phyloP scores from a whole-genome alignment of 768 basidiomycete species.

The Suillus subalutaceus region DNA sequence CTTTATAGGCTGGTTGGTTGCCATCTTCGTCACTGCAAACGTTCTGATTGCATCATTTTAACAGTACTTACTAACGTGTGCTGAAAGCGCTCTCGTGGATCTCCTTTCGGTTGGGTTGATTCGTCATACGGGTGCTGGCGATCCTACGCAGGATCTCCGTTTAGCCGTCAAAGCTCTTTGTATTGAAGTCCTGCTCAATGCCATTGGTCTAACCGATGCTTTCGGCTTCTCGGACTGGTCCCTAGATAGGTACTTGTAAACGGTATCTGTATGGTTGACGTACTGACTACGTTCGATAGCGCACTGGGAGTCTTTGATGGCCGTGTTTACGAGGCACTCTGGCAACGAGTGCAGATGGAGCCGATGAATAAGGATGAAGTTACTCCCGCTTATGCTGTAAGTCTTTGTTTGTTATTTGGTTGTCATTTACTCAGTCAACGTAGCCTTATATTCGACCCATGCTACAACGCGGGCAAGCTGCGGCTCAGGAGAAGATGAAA shows the following conservation, averaged over 20 bases:
- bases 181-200: conserved; percentile 58
- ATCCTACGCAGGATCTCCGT: conserved; percentile 53
- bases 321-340: conserved; percentile 68
- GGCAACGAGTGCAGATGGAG: conserved; percentile 58
- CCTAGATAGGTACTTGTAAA: conserved; percentile 55
- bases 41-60: neutral
- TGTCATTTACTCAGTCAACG: conserved; percentile 3
- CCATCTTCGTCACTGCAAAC: neutral
- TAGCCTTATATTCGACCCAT: conserved; percentile 56
- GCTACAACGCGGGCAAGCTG: conserved; percentile 47
- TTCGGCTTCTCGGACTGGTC: conserved; percentile 81
- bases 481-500: conserved; percentile 22
- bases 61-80: conserved; percentile 62
- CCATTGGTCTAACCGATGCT: conserved; percentile 69
- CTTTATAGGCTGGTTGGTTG: conserved; percentile 33
- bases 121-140: conserved; percentile 26
- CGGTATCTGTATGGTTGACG: neutral
- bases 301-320: conserved; percentile 67
- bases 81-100: conserved; percentile 59
- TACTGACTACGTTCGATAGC: conserved; percentile 33
- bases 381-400: conserved; percentile 59
- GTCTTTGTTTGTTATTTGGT: conserved; percentile 1
- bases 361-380: conserved; percentile 59
- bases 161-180: conserved; percentile 52
- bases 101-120: conserved; percentile 59